A percentile compares a stretch with the other conserved stretches of the same genome.
phyloP scores from a whole-genome alignment of 441 rosid genomes.

The Theobroma grandiflorum region DNA sequence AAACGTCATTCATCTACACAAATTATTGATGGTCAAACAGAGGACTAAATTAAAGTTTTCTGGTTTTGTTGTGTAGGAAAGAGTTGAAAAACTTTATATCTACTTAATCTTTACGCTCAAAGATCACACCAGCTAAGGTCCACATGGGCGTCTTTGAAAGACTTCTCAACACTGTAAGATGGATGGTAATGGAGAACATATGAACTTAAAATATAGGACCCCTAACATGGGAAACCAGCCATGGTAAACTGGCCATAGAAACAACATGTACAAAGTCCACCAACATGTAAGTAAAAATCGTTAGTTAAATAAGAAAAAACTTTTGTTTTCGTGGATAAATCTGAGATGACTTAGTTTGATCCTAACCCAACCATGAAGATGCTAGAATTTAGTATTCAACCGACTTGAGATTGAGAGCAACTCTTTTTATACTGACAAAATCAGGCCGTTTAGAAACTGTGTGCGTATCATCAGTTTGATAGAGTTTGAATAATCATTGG shows the following conservation, averaged over 20 bases:
- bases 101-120: conserved; percentile 28
- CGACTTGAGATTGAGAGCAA: neutral
- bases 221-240: conserved; percentile 19
- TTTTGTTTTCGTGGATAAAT: conserved; percentile 18
- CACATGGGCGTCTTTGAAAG: conserved; percentile 53
- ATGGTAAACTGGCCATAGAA: neutral
- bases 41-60: conserved; percentile 30
- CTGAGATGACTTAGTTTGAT: neutral
- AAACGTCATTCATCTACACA: conserved; percentile 16
- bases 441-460: neutral
- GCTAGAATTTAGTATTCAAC: neutral
- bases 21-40: conserved; percentile 42
- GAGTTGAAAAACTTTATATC: conserved; percentile 40
- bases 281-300: neutral
- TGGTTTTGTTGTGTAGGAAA: conserved; percentile 39
- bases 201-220: conserved; percentile 3
- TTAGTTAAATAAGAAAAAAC: neutral
- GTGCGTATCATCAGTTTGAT: neutral
- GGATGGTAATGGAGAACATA: neutral
- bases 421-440: neutral
- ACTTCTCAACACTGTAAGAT: neutral
- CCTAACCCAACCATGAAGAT: neutral
- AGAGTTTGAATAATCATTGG: neutral
- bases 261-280: neutral
- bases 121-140: conserved; percentile 51